Evolutionary conservation across 192 early-diverging fungal species (phyloP), one percentile per base, ranked within the genome.

Genomic region (Linnemannia elongata): DNA sequence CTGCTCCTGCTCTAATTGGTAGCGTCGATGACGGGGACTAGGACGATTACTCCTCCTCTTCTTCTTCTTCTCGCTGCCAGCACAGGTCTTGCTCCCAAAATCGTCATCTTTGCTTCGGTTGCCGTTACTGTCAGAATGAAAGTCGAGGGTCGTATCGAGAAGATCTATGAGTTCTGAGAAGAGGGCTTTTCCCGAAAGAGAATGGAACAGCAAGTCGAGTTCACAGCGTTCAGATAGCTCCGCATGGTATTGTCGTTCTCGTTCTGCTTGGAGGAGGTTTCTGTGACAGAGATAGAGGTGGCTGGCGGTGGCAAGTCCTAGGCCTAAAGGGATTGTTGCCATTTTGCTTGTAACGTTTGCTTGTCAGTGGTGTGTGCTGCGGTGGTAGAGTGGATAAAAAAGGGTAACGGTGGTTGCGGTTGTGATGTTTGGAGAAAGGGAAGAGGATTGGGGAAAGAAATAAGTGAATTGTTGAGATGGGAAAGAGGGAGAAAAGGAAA

Each of bases 271-370:
- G 24, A 47, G 41, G 22, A 82, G 75, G 68, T 38, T 72, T 6
- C 27, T 76, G 55, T 76, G 35, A 22, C 75, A 77, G 27, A 82
- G 75, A 20, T 72, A 54, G 36, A 82, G 22, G 24, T 82, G 81
- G 8, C 75, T 75, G 4, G 70, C 74, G 30, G 81, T 70, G 17
- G 70, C 49, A 6, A 82, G 69, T 18, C 81, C 81, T 39, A 82
- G 69, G n/a, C 81, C 75, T 1, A 82, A 10, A 20, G 81, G 47
- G 8, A 82, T 71, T 38, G 78, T 36, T 30, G 55, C 10, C n/a
- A 60, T 60, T 27, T 27, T 57, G n/a, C 4, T 27, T n/a, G 20
- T 66, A 4, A 13, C 7, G 4, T 10, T 66, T 18, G 54, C 12
- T 30, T 66, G 13, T 27, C 9, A 3, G 7, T 57, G 8, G 55